These are phyloP conservation scores for Dactylella cylindrospora DNA, from an alignment of 2,329 filamentous ascomycete species.

Conservation along the genomic window DNA sequence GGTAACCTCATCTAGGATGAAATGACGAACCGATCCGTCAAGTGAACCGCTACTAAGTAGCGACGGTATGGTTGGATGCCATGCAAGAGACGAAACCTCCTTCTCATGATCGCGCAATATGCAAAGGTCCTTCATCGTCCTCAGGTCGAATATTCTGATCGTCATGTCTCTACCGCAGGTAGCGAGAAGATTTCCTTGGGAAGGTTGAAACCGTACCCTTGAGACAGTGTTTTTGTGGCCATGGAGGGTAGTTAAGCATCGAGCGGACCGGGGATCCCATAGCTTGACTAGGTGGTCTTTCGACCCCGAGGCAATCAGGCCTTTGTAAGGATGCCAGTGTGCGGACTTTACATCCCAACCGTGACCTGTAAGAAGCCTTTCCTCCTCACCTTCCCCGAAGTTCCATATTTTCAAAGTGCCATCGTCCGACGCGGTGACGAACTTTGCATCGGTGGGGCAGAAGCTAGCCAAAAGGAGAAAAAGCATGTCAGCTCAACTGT, in stretches of 20 bases:
- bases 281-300: constrained; percentile 97
- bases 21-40: constrained; percentile 87
- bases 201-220: constrained; percentile 84
- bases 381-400: constrained; percentile 81
- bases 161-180: constrained; percentile 93
- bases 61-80: constrained; percentile 90
- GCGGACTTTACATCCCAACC: constrained; percentile 97
- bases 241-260: constrained; percentile 89
- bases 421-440: constrained; percentile 93
- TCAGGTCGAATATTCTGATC: constrained; percentile 86
- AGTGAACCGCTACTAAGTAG: constrained; percentile 86
- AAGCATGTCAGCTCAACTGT: neutral
- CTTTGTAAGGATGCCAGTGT: constrained; percentile 96
- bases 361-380: constrained; percentile 84
- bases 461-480: constrained; percentile 56
- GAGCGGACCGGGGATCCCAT: constrained; percentile 91
- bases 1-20: constrained; percentile 89
- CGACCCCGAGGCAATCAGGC: constrained; percentile 88
- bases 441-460: constrained; percentile 90
- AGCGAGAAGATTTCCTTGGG: constrained; percentile 79
- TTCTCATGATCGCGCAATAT: constrained; percentile 93
- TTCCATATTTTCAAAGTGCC: constrained; percentile 93
- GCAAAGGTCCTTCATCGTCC: constrained; percentile 97
- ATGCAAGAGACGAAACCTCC: constrained; percentile 86
- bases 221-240: constrained; percentile 97